A percentile compares a stretch with the other conserved stretches of the same genome.
These are phyloP conservation scores for Chenopodium album DNA, from an alignment of 148 eudicot genomes.

Conservation along the genomic window DNA sequence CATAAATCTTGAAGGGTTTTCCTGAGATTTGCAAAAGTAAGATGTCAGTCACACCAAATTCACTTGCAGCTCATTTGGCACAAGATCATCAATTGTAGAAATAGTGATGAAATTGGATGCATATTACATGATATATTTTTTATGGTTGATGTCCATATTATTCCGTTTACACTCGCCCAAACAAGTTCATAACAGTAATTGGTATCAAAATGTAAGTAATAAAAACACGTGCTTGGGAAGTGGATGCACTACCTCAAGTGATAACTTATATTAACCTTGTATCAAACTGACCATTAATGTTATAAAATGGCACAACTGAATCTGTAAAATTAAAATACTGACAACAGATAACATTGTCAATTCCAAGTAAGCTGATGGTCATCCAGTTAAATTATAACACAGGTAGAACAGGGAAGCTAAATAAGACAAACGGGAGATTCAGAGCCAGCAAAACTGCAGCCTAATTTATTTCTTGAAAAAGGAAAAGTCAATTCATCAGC, in stretches of 20 bases:
- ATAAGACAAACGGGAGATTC: neutral
- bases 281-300: neutral
- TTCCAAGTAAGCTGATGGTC: neutral
- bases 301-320: neutral
- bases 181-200: neutral
- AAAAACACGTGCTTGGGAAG: neutral
- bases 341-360: neutral
- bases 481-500: too few species aligned
- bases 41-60: conserved; percentile 14
- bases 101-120: neutral
- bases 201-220: too few species aligned
- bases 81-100: neutral
- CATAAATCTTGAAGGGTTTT: conserved; percentile 73
- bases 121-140: neutral
- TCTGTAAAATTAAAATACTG: neutral
- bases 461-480: neutral
- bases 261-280: neutral
- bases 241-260: neutral
- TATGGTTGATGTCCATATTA: neutral
- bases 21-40: conserved; percentile 44
- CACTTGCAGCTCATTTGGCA: neutral
- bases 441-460: neutral
- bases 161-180: neutral
- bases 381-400: neutral
- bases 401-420: neutral